Base-by-base conservation (phyloP, 2,329 filamentous ascomycete species). In the Neonectria sp. region DNA sequence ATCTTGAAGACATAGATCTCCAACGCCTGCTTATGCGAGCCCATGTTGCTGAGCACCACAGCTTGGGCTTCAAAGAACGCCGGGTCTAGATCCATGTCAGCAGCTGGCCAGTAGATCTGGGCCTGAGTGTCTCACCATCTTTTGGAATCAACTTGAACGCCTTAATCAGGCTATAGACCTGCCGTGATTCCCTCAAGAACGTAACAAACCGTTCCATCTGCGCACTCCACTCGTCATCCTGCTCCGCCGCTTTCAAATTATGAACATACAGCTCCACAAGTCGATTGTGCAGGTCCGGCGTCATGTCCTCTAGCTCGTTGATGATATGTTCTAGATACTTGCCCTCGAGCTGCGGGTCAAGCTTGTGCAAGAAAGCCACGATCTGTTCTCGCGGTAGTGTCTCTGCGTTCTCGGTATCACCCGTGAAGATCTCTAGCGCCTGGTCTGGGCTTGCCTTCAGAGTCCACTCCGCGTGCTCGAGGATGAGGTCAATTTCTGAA, bases 1-100 rank as follows among this genome's bases (percentile, higher is more conserved):
- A 99, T 89, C 79, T 95, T 96, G 82, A 98, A 99, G 31, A 98
- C 95, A 79, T 97, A 99, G 59, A 99, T 97, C 78, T 96, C 93
- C n/a, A 99, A 84, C 0, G 96, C 96, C 81, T 98, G 95, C 78
- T 94, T 95, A 82, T 99, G 95, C 75, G 95, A 92, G 7, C 94
- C 94, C 93, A 98, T 97, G 74, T 96, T 97, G 80, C 94, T 95
- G 45, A 98, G 89, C 24, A 98, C 91, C 51, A 98, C 92, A 7
- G 96, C 96, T 68, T 95, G 91, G 2, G 94, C 91, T 79, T 98
- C 95, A 79, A 93, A 97, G 76, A 98, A 98, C 3, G 89, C 86
- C 0, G 95, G 86, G 78, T 98, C 94, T 95, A n/a, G 4, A 13
- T 12, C 11, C 7, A 60, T 49, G 67, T 75, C 13, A 74, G 68